Percentiles rank a stretch among this genome's conserved stretches.
Evolutionary conservation across 2,329 filamentous ascomycete genomes (phyloP).

Genomic region (Fusarium sp.): DNA sequence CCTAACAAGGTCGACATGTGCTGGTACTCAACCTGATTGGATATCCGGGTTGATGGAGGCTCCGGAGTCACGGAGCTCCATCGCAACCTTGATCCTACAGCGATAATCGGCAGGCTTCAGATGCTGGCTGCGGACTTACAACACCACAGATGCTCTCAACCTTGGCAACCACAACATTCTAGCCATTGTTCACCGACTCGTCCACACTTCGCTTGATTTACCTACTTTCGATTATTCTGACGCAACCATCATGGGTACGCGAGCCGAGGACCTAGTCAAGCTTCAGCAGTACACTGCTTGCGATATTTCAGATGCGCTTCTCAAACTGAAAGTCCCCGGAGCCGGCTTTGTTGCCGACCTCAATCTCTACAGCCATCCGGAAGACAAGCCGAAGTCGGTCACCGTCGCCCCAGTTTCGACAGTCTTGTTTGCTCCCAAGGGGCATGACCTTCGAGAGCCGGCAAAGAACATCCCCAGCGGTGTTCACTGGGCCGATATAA

Average conservation of each 20-base stretch:
- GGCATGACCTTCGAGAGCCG: slow-evolving; percentile 52
- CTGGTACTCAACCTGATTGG: slow-evolving; percentile 50
- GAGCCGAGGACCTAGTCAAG: slow-evolving; percentile 44
- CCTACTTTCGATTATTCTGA: slow-evolving; percentile 13
- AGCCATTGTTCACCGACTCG: slow-evolving; percentile 38
- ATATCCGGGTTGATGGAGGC: slow-evolving; percentile 44
- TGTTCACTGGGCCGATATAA: slow-evolving; percentile 79
- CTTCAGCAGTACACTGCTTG: slow-evolving; percentile 62
- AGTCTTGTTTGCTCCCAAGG: slow-evolving; percentile 75
- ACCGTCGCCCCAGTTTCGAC: slow-evolving; percentile 72
- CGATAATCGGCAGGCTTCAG: slow-evolving; percentile 34
- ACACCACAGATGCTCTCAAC: slow-evolving; percentile 23
- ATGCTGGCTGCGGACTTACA: slow-evolving; percentile 25
- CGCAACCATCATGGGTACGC: slow-evolving; percentile 42
- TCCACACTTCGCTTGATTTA: slow-evolving; percentile 25
- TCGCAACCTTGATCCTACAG: slow-evolving; percentile 33
- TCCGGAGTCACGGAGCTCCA: slow-evolving; percentile 49
- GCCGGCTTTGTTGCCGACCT: slow-evolving; percentile 78
- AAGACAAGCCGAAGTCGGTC: slow-evolving; percentile 47
- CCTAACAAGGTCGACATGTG: slow-evolving; percentile 32
- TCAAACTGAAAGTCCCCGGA: slow-evolving; percentile 77
- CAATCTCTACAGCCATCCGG: slow-evolving; percentile 52
- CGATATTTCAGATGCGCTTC: slow-evolving; percentile 80
- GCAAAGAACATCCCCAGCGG: slow-evolving; percentile 68
- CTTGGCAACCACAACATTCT: slow-evolving; percentile 23